Evolutionary conservation across 2,329 filamentous ascomycete species (phyloP), one percentile per base, ranked within the genome.

Genomic region (Raffaelea albimanens): DNA sequence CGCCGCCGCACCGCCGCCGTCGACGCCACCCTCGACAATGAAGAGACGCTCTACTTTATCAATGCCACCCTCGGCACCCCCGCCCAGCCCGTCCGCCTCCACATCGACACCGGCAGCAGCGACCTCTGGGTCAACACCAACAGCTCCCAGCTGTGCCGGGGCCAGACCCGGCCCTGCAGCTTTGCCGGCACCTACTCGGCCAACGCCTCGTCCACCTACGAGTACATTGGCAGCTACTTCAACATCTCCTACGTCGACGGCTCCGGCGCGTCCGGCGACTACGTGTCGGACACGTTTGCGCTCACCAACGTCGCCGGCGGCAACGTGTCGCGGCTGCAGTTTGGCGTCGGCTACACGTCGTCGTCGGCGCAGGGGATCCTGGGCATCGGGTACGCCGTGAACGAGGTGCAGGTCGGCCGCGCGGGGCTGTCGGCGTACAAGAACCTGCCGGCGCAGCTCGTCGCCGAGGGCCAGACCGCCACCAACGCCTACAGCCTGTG

Each of bases 231-330:
- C 53, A 81, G 77, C 58, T 72, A 80, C 51, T 95, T 96, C 69
- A 90, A 91, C 66, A 95, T 95, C 53, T 81, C 82, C 1, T 95
- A 95, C 55, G 83, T 85, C 38, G 89, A 95, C 64, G 86, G 86
- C 41, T 85, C 85, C 0, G 80, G 81, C 5, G 85, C 88, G 1
- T 62, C 68, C 1, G 89, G 90, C 31, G 85, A 93, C 63, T 95
- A 95, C 61, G 86, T 80, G 2, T 81, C 76, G 4, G 90, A 96
- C 59, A 83, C 73, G 0, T 67, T 95, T 49, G 67, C 65, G 4
- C 69, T 89, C 46, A 44, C 39, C 45, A 38, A 40, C 18, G 20
- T 22, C 23, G 18, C 10, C 25, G 34, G 29, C 39, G 14, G 71
- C 25, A 72, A 63, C 1, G 55, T 89, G 29, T 53, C 69, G 3